Base-by-base conservation (phyloP, 2,329 filamentous ascomycete genomes). In the Colletotrichum echinochloae region DNA sequence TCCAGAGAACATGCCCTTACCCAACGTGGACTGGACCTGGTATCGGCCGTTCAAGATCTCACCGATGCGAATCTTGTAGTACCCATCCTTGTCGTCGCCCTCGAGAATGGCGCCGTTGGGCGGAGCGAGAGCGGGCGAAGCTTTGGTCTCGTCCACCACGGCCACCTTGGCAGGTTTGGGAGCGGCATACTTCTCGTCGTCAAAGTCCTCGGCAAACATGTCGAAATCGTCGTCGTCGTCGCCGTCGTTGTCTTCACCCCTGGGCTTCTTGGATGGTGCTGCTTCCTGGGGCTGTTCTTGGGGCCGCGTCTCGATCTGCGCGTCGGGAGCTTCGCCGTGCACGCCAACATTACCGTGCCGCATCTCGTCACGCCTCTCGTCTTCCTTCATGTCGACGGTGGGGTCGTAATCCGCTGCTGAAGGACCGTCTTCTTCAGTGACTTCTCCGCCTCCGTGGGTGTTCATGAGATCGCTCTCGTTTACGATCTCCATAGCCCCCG, bases 371-470 rank as follows among this genome's bases (percentile, higher is more conserved):
- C 91, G 89, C 70, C 89, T 86, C 76, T 90, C 89, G 75, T 97
- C 94, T 79, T 97, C 93, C 78, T 92, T 87, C 92, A 95, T 96
- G 78, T 98, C 95, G 74, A 91, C 86, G 1, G 91, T 96, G 1
- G 95, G 95, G 77, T 97, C 94, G 78, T 97, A 97, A 79, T 97
- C 94, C 70, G 94, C 94, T 55, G 95, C 95, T n/a, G 94, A 97
- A 7, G 93, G 92, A 8, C 92, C 94, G 76, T 96, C 92, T 73
- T 89, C 87, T 2, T 85, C 83, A 14, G 77, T 74, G 20, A 73
- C 72, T 59, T 83, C 81, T 51, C 75, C 75, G 72, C 83, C 81
- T 44, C 82, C 84, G 75, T 89, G 86, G 6, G 78, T 83, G 77
- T 93, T 92, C 79, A 90, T 88, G 73, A 94, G 85, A 74, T 91